Evolutionary conservation across 2,329 filamentous ascomycete genomes (phyloP).

Genomic region (Magnaporthiopsis poae): DNA sequence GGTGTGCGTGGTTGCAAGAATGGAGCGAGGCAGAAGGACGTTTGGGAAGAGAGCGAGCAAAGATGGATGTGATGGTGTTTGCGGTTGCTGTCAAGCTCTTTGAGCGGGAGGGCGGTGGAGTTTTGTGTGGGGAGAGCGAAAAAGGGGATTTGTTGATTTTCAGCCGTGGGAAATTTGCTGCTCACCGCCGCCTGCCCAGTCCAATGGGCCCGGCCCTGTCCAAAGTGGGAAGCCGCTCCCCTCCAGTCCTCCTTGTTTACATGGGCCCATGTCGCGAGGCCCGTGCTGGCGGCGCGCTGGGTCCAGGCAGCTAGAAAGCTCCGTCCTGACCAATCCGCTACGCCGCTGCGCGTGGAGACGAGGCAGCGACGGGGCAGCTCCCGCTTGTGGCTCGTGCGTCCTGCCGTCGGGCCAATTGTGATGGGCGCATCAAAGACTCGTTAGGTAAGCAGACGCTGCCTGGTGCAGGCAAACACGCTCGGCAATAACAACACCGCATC

Average conservation of each 20-base stretch:
- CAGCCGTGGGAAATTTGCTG: conserved; percentile 4
- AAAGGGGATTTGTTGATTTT: conserved; percentile 8
- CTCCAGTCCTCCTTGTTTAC: conserved; percentile 5
- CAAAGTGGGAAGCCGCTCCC: background rate
- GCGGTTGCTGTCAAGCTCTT: conserved; percentile 16
- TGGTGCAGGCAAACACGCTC: no score
- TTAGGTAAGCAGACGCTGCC: background rate
- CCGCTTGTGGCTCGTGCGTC: background rate
- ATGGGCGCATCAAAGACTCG: background rate
- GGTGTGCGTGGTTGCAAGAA: background rate
- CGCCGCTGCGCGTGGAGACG: background rate
- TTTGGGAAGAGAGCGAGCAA: conserved; percentile 11
- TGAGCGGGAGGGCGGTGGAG: background rate
- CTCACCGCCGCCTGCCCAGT: conserved; percentile 3
- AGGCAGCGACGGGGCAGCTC: background rate
- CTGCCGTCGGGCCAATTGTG: background rate
- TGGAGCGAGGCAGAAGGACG: background rate
- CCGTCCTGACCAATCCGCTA: background rate
- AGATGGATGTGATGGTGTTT: conserved; percentile 32
- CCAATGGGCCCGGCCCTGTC: background rate
- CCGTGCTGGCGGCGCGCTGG: conserved; percentile 3
- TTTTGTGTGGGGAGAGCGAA: conserved; percentile 4
- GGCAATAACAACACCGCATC: no score
- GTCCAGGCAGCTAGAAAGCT: background rate
- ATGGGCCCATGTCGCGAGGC: conserved; percentile 2